A percentile compares a stretch with the other conserved stretches of the same genome.
These are phyloP conservation scores for Sugiyamaella qingdaonensis DNA, from an alignment of 805 yeast species.

Conservation along the genomic window DNA sequence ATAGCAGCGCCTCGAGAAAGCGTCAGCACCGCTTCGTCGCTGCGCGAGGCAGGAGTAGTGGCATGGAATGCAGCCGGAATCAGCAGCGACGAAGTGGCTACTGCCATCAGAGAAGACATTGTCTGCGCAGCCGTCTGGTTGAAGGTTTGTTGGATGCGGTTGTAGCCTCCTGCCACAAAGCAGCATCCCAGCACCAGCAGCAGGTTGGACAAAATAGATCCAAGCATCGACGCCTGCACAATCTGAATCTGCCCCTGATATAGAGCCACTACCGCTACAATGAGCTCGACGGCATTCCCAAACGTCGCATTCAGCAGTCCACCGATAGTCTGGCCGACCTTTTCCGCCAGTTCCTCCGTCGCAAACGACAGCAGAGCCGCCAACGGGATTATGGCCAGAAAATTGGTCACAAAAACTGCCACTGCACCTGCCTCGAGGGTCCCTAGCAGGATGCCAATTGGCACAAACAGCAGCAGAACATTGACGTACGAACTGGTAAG, in stretches of 20 bases:
- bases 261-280: slow-evolving; percentile 88
- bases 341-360: slow-evolving; percentile 85
- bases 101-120: slow-evolving; percentile 89
- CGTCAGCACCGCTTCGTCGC: slow-evolving; percentile 51
- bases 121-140: slow-evolving; percentile 98
- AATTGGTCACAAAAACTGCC: slow-evolving; percentile 66
- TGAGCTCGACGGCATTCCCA: slow-evolving; percentile 96
- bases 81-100: slow-evolving; percentile 81
- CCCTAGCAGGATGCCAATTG: slow-evolving; percentile 80
- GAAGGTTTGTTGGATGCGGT: slow-evolving; percentile 79
- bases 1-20: slow-evolving; percentile 84
- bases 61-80: slow-evolving; percentile 97
- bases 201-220: slow-evolving; percentile 84
- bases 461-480: slow-evolving; percentile 75
- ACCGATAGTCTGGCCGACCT: slow-evolving; percentile 88
- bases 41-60: slow-evolving; percentile 43
- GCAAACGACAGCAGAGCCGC: slow-evolving; percentile 89
- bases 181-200: slow-evolving; percentile 93
- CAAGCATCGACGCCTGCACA: slow-evolving; percentile 97
- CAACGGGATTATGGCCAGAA: slow-evolving; percentile 85
- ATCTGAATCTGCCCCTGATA: slow-evolving; percentile 81
- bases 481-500: slow-evolving; percentile 61
- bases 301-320: slow-evolving; percentile 94
- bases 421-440: slow-evolving; percentile 49
- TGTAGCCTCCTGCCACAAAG: slow-evolving; percentile 87